Evolutionary conservation across 768 basidiomycete species (phyloP).

Genomic region (Suillus placidus): DNA sequence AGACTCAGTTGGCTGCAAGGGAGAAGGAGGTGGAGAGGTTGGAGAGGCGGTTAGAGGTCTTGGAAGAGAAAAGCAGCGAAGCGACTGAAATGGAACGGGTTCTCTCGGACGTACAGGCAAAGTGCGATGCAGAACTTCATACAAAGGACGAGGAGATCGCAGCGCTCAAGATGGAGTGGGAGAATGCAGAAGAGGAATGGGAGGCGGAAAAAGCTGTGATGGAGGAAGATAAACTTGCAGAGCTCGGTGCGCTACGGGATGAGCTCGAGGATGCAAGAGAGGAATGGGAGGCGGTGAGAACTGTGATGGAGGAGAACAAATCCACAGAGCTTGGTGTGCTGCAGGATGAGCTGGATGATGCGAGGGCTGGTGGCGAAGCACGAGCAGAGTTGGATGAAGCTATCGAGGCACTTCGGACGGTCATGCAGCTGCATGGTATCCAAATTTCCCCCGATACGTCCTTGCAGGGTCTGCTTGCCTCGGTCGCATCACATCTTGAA

Average conservation of each 20-base stretch:
- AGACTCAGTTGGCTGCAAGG: constrained; percentile 39
- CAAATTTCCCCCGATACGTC: constrained; percentile 51
- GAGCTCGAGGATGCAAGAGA: constrained; percentile 49
- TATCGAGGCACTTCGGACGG: constrained; percentile 45
- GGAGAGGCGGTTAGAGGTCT: constrained; percentile 44
- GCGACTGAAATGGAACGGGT: constrained; percentile 43
- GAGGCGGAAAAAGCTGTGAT: constrained; percentile 50
- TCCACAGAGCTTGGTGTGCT: constrained; percentile 47
- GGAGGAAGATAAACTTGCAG: constrained; percentile 53
- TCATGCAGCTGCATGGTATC: constrained; percentile 62
- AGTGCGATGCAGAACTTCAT: constrained; percentile 41
- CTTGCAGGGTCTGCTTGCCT: constrained; percentile 48
- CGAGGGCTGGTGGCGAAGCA: constrained; percentile 41
- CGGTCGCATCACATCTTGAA: constrained; percentile 55
- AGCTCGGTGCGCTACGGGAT: constrained; percentile 47
- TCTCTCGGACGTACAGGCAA: constrained; percentile 38
- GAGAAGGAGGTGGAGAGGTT: constrained; percentile 41
- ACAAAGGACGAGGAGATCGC: constrained; percentile 44
- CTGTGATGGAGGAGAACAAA: constrained; percentile 48
- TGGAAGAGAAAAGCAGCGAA: constrained; percentile 47
- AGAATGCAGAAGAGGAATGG: constrained; percentile 52
- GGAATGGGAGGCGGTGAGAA: constrained; percentile 30
- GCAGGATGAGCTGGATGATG: constrained; percentile 50
- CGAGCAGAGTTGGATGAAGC: constrained; percentile 56
- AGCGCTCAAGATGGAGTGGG: constrained; percentile 42